Base-by-base conservation (phyloP, 345 rosid genomes). In the Hypericum perforatum region DNA sequence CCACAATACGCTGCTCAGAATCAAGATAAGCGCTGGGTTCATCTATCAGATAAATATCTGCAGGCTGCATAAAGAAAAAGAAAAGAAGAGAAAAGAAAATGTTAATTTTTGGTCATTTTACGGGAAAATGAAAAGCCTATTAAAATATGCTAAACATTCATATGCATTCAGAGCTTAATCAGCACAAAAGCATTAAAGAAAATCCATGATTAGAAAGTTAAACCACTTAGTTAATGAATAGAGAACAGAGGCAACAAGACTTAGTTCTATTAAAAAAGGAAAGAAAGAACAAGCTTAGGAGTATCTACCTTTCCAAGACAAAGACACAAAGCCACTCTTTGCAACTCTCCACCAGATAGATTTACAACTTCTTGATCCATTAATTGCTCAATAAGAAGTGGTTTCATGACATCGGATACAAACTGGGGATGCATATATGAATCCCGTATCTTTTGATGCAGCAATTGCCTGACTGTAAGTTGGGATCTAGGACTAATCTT, bases 1-100 rank as follows among this genome's bases (percentile, higher is more conserved):
- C 99, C 69, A 86, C 87, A 37, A 89, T 89, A 72, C 97, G 95
- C 76, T 89, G 99, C 89, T 94, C 99, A 3, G 99, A 94, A 56
- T 94, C 99, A 16, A 94, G 91, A 80, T 94, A 86, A 8, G 99
- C 97, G 78, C 94, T 89, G 11, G 97, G 99, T 70, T 94, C 99
- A 71, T 94, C 99, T 32, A 94, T 94, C 61, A 94, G 72, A 70
- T 94, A 94, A 56, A 94, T 89, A 58, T 94, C 99, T 7, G 99
- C 99, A 3, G 97, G 97, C 99, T 92, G 94, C 74, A 76, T 40
- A 37, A 58, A 41, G 39, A 40, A 49, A 66, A 36, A 37, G 59
- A 54, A 50, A 16, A 46, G 36, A 6, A 45, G 16, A 7, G 16
- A 45, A 12, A 7, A 45, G 49, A 9, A 2, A 45, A 8, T 7